These are phyloP conservation scores for Geotrichum restrictum DNA, from an alignment of 1,139 yeast genomes.

Conservation along the genomic window DNA sequence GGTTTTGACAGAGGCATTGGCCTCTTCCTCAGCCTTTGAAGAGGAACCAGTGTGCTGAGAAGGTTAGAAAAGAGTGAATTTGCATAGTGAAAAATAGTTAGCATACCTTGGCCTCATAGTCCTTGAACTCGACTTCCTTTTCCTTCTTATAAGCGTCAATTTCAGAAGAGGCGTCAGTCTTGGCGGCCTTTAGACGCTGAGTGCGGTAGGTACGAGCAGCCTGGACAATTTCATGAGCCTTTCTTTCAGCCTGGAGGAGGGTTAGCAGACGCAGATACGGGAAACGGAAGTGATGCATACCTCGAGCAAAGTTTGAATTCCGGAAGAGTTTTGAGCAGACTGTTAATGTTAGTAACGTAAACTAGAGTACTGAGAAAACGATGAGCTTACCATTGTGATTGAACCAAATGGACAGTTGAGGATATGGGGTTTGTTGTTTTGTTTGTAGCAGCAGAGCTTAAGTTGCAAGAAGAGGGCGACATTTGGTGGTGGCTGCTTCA, in stretches of 20 bases:
- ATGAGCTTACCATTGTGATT: slow-evolving; percentile 14
- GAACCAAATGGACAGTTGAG: too few relatives aligned
- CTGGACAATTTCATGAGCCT: slow-evolving; percentile 91
- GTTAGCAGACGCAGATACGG: neutral
- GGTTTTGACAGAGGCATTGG: slow-evolving; percentile 48
- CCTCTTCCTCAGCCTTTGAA: slow-evolving; percentile 66
- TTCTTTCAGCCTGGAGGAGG: slow-evolving; percentile 81
- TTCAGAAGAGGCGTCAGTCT: slow-evolving; percentile 86
- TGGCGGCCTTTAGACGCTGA: slow-evolving; percentile 86
- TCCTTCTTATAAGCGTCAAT: slow-evolving; percentile 79
- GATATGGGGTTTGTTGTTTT: neutral
- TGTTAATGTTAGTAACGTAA: slow-evolving; percentile 16
- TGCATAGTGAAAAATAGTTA: neutral
- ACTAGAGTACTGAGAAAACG: neutral
- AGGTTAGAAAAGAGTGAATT: slow-evolving; percentile 1
- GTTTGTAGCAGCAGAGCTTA: neutral
- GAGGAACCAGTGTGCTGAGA: slow-evolving; percentile 57
- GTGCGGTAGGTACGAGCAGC: slow-evolving; percentile 87
- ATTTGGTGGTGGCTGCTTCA: slow-evolving; percentile 15
- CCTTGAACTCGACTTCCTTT: slow-evolving; percentile 78
- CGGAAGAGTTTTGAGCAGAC: slow-evolving; percentile 45
- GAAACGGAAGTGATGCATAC: slow-evolving; percentile 24
- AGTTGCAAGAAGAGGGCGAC: neutral
- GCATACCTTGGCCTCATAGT: slow-evolving; percentile 56
- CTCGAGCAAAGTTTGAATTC: slow-evolving; percentile 45